Conservation (phyloP, 2,329 filamentous ascomycete species). For the Ophiostoma piceae region DNA sequence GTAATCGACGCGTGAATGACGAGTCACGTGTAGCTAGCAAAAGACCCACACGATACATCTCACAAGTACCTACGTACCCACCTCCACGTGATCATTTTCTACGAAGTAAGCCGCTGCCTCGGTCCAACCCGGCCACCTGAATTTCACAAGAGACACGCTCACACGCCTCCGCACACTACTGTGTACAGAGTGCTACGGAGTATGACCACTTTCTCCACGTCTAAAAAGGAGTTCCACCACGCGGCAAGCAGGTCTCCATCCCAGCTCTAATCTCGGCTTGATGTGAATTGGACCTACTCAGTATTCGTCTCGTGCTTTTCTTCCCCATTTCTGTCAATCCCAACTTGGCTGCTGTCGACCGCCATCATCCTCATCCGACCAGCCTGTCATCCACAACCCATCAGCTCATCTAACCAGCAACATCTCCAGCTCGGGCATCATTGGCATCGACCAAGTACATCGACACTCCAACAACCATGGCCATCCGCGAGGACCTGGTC, state of each 20-base stretch:
- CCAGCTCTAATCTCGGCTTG: neutral
- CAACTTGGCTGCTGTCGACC: neutral
- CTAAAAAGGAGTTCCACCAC: conserved; percentile 17
- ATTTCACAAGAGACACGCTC: conserved; percentile 19
- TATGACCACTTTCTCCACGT: conserved; percentile 17
- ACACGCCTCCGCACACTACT: conserved; percentile 15
- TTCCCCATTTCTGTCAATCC: neutral
- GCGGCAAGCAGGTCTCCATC: conserved; percentile 10
- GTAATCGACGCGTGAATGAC: neutral
- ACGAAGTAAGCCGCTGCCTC: conserved; percentile 28
- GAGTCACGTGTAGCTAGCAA: conserved; percentile 15
- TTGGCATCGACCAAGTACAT: neutral
- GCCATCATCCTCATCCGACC: neutral
- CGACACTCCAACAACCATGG: conserved; percentile 42
- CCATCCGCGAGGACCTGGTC: conserved; percentile 91
- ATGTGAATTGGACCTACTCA: neutral
- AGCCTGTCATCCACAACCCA: neutral
- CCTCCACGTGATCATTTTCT: conserved; percentile 18
- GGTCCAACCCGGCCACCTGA: conserved; percentile 31
- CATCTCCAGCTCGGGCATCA: neutral
- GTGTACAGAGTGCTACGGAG: neutral
- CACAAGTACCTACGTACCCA: neutral
- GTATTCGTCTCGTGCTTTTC: neutral
- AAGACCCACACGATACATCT: neutral
- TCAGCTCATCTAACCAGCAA: neutral